Evolutionary conservation across 257 asterid genomes (phyloP).

Genomic region (Agastache rugosa): DNA sequence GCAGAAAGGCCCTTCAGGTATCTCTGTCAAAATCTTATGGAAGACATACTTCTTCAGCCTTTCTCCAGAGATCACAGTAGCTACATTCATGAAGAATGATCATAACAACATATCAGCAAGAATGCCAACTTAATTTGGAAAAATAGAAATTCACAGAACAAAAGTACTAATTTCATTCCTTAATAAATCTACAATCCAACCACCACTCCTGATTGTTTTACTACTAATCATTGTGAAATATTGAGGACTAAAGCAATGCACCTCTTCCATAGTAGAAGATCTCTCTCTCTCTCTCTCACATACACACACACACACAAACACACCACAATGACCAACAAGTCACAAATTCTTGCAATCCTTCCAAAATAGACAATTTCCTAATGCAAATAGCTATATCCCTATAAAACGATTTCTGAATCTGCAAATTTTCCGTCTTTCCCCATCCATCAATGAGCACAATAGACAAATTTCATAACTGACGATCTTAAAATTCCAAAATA

Average conservation of each 20-base stretch:
- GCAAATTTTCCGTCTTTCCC: background rate
- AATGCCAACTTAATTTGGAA: background rate
- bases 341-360: background rate
- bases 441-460: background rate
- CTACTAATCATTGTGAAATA: no score
- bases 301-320: background rate
- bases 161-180: background rate
- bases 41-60: slow-evolving; percentile 76
- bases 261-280: background rate
- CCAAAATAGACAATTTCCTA: slow-evolving; percentile 15
- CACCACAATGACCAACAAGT: background rate
- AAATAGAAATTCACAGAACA: background rate
- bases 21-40: slow-evolving; percentile 66
- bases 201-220: background rate
- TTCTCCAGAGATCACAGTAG: slow-evolving; percentile 74
- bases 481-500: background rate
- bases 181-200: background rate
- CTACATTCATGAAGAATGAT: slow-evolving; percentile 43
- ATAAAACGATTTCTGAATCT: background rate
- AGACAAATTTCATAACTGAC: background rate
- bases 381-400: background rate
- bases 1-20: slow-evolving; percentile 84
- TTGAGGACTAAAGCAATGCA: background rate
- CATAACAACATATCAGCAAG: slow-evolving; percentile 28
- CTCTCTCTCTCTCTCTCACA: background rate